Percentiles rank a stretch among this genome's conserved stretches.
Evolutionary conservation across 2,329 filamentous ascomycete species (phyloP).

Genomic region (Mycosphaerella arachidis): DNA sequence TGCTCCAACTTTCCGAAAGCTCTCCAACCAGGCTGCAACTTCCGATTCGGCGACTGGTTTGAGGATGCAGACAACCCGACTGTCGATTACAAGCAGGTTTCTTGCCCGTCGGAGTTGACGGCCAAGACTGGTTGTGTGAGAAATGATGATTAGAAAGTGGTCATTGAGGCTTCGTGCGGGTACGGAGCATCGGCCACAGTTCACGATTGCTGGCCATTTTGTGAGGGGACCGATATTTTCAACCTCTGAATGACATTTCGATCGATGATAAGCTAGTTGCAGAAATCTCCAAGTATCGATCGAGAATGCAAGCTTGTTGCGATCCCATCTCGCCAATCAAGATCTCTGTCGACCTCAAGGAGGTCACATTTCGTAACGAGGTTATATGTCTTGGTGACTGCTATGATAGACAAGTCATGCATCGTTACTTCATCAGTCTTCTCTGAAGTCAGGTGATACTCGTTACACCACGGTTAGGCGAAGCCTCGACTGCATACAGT

Average conservation of each 20-base stretch:
- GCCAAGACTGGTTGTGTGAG: slow-evolving; percentile 2
- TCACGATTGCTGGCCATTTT: no score
- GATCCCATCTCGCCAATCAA: no score
- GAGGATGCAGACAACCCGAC: slow-evolving; percentile 1
- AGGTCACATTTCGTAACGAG: no score
- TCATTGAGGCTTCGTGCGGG: not conserved
- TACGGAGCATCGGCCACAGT: not conserved
- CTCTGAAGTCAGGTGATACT: not conserved
- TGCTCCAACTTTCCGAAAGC: not conserved
- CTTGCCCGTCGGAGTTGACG: not conserved
- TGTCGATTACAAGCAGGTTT: not conserved
- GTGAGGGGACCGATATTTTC: no score
- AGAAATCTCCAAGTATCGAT: no score
- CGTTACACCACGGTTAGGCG: not conserved
- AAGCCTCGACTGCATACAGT: not conserved
- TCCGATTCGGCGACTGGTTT: slow-evolving; percentile 3
- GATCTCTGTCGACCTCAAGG: no score
- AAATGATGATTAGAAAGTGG: not conserved
- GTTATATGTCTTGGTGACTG: no score
- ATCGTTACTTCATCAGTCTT: no score
- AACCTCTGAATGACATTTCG: no score
- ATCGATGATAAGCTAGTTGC: no score
- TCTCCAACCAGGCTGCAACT: not conserved
- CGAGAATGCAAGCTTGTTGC: no score
- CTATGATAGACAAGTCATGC: no score